A percentile compares a stretch with the other conserved stretches of the same genome.
Evolutionary conservation across 108 stramenopile species (phyloP).

Genomic region (Skeletonema costatum): DNA sequence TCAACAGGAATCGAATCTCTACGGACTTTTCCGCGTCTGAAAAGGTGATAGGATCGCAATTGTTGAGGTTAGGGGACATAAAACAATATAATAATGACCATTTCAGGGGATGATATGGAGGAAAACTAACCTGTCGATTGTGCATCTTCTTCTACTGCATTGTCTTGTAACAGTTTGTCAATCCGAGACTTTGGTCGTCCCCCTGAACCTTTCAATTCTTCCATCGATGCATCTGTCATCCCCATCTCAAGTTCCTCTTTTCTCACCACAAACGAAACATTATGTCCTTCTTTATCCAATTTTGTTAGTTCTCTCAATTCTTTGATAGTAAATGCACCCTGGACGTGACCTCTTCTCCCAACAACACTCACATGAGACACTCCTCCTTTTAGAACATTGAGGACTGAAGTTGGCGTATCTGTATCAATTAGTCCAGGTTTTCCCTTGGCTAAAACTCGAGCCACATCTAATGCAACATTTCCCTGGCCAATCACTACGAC

Average conservation of each 20-base stretch:
- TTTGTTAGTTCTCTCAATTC: conserved; percentile 95
- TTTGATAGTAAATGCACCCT: conserved; percentile 98
- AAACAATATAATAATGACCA: not conserved
- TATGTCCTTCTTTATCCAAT: conserved; percentile 62
- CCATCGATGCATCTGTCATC: conserved; percentile 64
- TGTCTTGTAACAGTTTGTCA: conserved; percentile 62
- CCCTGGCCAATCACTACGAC: conserved; percentile 96
- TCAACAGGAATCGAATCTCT: conserved; percentile 89
- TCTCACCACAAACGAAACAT: conserved; percentile 59
- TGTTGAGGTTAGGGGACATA: no score
- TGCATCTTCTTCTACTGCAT: conserved; percentile 28
- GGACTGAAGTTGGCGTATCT: conserved; percentile 82
- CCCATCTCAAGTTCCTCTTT: conserved; percentile 86
- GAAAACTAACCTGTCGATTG: not conserved
- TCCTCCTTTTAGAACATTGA: conserved; percentile 66
- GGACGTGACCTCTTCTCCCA: conserved; percentile 95
- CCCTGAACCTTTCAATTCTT: conserved; percentile 60
- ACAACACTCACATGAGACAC: conserved; percentile 72
- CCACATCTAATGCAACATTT: conserved; percentile 97
- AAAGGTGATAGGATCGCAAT: no score
- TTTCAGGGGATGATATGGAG: not conserved
- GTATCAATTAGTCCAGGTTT: conserved; percentile 69
- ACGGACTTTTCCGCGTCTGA: conserved; percentile 46
- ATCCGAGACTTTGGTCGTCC: conserved; percentile 73
- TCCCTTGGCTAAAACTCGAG: conserved; percentile 90